These are phyloP conservation scores for Pyrrhoderma noxium DNA, from an alignment of 1,284 basidiomycete species.

Conservation along the genomic window DNA sequence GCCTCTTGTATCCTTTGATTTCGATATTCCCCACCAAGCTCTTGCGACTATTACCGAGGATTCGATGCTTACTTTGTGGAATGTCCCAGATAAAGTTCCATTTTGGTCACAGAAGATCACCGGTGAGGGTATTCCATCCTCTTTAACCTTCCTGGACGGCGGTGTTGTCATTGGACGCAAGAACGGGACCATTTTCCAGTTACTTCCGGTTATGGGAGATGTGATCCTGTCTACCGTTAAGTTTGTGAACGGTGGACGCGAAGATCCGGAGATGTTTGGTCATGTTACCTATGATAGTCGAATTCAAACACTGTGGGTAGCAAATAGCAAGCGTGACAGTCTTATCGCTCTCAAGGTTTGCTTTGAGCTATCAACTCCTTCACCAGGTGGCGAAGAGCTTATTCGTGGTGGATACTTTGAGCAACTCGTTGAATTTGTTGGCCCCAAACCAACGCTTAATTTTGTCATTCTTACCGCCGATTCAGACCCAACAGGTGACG, in stretches of 20 bases:
- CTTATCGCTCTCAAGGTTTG: conserved; percentile 70
- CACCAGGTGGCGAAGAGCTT: conserved; percentile 48
- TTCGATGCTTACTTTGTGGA: conserved; percentile 72
- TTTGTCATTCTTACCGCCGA: conserved; percentile 78
- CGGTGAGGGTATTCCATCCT: conserved; percentile 72
- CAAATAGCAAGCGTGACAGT: conserved; percentile 75
- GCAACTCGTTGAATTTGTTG: conserved; percentile 71
- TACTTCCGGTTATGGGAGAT: conserved; percentile 63
- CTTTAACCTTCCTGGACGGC: conserved; percentile 70
- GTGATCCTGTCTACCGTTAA: conserved; percentile 69
- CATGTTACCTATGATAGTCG: conserved; percentile 74
- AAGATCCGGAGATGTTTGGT: conserved; percentile 77
- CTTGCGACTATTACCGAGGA: conserved; percentile 74
- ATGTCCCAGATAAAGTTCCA: conserved; percentile 62
- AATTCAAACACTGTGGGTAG: conserved; percentile 77
- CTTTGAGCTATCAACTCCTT: conserved; percentile 50
- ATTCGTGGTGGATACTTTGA: conserved; percentile 56
- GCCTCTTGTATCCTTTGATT: conserved; percentile 75
- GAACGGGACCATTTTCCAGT: conserved; percentile 73
- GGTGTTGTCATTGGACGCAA: conserved; percentile 72
- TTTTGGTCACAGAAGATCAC: conserved; percentile 67
- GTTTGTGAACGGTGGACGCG: conserved; percentile 58
- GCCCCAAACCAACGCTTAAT: conserved; percentile 77
- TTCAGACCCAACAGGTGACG: conserved; percentile 69
- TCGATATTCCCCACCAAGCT: conserved; percentile 64